Conservation (phyloP, 2,329 filamentous ascomycete species). For the Diaporthe ampelina region DNA sequence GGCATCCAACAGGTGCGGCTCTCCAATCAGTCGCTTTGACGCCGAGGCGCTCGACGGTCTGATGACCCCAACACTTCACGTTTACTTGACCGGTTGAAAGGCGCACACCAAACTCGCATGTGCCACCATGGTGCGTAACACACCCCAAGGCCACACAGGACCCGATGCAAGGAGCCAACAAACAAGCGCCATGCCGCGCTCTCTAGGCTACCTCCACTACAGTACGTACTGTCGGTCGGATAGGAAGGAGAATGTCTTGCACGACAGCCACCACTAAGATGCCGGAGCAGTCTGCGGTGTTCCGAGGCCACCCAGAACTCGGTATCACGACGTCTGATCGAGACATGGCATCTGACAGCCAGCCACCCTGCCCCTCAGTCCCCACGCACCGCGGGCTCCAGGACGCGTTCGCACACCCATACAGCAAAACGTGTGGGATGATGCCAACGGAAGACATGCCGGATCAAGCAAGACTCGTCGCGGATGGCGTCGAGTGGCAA, state of each 20-base stretch:
- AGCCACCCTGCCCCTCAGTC: conserved; percentile 8
- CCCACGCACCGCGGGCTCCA: background rate
- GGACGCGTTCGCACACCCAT: conserved; percentile 1
- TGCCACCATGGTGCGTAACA: conserved; percentile 32
- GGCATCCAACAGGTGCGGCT: conserved; percentile 14
- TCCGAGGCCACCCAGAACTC: conserved; percentile 15
- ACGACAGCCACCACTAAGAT: conserved; percentile 8
- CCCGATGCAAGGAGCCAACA: conserved; percentile 31
- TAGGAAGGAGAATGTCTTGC: conserved; percentile 14
- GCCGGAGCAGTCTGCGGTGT: conserved; percentile 8
- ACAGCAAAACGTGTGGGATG: background rate
- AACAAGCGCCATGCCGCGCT: conserved; percentile 23
- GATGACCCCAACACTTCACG: conserved; percentile 36
- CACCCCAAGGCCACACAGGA: conserved; percentile 21
- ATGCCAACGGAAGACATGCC: conserved; percentile 21
- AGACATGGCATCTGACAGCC: conserved; percentile 32
- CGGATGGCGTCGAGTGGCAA: conserved; percentile 37
- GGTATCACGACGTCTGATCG: conserved; percentile 20
- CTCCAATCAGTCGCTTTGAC: conserved; percentile 34
- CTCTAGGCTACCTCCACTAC: background rate
- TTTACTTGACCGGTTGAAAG: conserved; percentile 28
- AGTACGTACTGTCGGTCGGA: conserved; percentile 4
- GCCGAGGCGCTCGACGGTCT: conserved; percentile 27
- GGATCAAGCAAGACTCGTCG: conserved; percentile 27
- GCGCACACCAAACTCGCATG: conserved; percentile 32